These are phyloP conservation scores for Aethionema arabicum DNA, from an alignment of 345 rosid genomes.

Conservation along the genomic window DNA sequence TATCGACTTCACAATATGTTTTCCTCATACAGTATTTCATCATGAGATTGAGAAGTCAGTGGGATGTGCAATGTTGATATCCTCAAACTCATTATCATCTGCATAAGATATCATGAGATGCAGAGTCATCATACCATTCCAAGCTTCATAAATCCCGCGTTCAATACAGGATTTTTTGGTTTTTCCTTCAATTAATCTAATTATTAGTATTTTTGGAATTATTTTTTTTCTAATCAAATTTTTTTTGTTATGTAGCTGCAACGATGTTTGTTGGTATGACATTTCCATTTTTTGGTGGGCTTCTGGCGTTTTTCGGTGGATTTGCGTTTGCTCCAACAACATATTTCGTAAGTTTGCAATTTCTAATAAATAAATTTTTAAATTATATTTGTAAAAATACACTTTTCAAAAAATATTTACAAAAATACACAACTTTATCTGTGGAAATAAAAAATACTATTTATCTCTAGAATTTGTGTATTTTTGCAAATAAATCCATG, in stretches of 20 bases:
- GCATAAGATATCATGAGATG: conserved; percentile 25
- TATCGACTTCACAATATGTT: conserved; percentile 7
- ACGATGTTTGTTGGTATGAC: conserved; percentile 71
- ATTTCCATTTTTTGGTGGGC: conserved; percentile 79
- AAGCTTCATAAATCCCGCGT: not conserved
- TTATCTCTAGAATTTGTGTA: no score
- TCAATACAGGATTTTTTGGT: not conserved
- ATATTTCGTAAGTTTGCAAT: conserved; percentile 53
- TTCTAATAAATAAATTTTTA: no score
- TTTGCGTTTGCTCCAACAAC: conserved; percentile 87
- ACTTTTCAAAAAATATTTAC: no score
- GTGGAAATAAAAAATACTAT: no score
- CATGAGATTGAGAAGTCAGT: conserved; percentile 65
- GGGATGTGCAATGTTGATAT: conserved; percentile 58
- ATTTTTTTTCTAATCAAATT: not conserved
- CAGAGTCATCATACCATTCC: conserved; percentile 8
- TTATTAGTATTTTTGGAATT: no score
- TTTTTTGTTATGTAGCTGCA: conserved; percentile 41
- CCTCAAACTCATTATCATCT: conserved; percentile 78
- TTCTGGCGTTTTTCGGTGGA: conserved; percentile 85
- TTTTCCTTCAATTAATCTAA: no score
- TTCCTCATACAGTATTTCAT: conserved; percentile 27
- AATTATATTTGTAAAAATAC: no score
- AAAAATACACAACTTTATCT: no score
- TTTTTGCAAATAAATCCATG: no score